These are phyloP conservation scores for Penicillium canescens DNA, from an alignment of 495 filamentous ascomycete species.

Conservation along the genomic window DNA sequence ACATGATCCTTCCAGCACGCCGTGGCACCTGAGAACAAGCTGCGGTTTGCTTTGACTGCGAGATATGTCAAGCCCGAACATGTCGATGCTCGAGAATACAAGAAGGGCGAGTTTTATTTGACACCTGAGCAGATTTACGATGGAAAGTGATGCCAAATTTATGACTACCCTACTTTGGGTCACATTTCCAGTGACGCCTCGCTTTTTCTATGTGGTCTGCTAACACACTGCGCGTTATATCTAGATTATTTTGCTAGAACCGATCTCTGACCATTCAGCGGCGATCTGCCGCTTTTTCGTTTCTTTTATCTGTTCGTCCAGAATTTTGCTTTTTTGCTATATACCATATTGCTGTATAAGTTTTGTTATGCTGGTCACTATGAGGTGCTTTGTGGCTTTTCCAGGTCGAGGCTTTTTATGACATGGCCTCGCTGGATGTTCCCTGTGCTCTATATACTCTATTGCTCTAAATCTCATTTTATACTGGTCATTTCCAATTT, in stretches of 20 bases:
- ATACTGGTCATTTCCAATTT: no score
- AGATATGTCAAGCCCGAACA: slow-evolving; percentile 34
- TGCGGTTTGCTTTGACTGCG: slow-evolving; percentile 65
- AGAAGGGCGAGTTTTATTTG: slow-evolving; percentile 32
- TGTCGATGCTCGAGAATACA: slow-evolving; percentile 14
- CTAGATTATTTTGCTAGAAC: not conserved
- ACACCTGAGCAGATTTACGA: slow-evolving; percentile 32
- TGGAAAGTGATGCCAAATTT: slow-evolving; percentile 25
- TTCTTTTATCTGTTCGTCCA: not conserved
- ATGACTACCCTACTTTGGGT: no score
- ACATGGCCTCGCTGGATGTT: no score
- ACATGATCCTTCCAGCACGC: slow-evolving; percentile 52
- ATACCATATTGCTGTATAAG: slow-evolving; percentile 6
- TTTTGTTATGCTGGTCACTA: not conserved
- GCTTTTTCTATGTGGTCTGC: not conserved
- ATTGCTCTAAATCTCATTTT: no score
- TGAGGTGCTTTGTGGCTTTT: not conserved
- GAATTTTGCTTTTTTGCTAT: not conserved
- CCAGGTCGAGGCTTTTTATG: no score
- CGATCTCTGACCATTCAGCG: not conserved
- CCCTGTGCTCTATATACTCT: no score
- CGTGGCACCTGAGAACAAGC: slow-evolving; percentile 53
- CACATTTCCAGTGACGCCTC: no score
- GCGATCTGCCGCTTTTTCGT: not conserved
- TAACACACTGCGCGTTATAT: not conserved